A percentile compares a stretch with the other conserved stretches of the same genome.
Evolutionary conservation across 345 rosid genomes (phyloP).

Genomic region (Citrus sp.): DNA sequence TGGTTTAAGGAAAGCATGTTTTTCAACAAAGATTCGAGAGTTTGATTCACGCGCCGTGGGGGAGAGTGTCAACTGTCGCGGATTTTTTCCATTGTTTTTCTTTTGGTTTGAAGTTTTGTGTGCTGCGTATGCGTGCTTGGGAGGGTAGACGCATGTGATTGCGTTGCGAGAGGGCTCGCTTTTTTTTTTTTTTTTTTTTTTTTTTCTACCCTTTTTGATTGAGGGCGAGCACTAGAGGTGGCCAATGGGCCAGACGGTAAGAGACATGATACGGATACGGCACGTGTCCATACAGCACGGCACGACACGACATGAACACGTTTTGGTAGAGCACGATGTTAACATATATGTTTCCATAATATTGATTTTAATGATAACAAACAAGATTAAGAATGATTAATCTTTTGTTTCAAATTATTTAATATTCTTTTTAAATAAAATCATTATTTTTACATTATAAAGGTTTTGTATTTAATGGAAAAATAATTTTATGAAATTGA

Average conservation of each 20-base stretch:
- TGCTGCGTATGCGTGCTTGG: background rate
- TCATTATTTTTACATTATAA: too few relatives aligned
- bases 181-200: too few relatives aligned
- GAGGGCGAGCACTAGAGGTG: too few relatives aligned
- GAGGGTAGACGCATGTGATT: background rate
- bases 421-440: too few relatives aligned
- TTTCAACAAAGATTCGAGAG: background rate
- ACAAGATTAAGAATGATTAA: too few relatives aligned
- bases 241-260: accelerated
- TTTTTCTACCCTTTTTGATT: too few relatives aligned
- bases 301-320: accelerated
- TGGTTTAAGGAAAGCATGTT: background rate
- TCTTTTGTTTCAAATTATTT: too few relatives aligned
- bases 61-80: background rate
- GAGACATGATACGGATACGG: accelerated
- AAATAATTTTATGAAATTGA: too few relatives aligned
- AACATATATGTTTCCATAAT: too few relatives aligned
- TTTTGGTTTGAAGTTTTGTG: background rate
- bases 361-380: too few relatives aligned
- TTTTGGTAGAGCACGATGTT: accelerated
- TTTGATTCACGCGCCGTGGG: background rate
- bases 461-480: too few relatives aligned
- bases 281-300: accelerated
- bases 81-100: background rate
- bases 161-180: background rate